These are phyloP conservation scores for Apiospora koreana DNA, from an alignment of 2,329 filamentous ascomycete species.

Conservation along the genomic window DNA sequence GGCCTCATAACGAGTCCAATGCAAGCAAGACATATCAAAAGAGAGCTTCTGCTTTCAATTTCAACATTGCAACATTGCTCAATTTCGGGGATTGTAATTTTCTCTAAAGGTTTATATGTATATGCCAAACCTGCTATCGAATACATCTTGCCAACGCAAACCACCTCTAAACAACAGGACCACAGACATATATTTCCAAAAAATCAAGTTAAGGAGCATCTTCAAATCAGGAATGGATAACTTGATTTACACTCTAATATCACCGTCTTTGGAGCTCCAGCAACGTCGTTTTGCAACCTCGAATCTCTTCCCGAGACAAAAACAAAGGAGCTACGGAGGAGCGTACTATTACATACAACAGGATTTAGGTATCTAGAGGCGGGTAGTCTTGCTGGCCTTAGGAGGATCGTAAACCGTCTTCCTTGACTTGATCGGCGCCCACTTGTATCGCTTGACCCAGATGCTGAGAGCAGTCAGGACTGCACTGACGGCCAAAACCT, in stretches of 20 bases:
- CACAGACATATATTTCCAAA: background rate
- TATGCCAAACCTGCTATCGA: background rate
- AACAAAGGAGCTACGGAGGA: conserved; percentile 31
- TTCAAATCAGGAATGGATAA: conserved; percentile 18
- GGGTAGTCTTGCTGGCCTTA: conserved; percentile 48
- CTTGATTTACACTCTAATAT: conserved; percentile 44
- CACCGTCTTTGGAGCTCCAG: conserved; percentile 30
- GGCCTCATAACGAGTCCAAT: background rate
- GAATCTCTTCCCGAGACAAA: conserved; percentile 26
- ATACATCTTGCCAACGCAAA: background rate
- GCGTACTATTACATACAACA: conserved; percentile 34
- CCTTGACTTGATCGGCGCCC: conserved; percentile 91
- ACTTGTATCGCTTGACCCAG: conserved; percentile 99
- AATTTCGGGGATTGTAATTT: background rate
- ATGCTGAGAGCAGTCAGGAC: conserved; percentile 84
- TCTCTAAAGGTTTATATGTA: background rate
- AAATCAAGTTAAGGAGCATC: background rate
- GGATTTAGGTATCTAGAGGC: conserved; percentile 39
- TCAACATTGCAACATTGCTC: background rate
- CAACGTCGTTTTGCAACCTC: conserved; percentile 24
- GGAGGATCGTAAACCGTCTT: conserved; percentile 90
- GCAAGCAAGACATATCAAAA: too few relatives aligned
- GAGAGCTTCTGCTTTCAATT: too few relatives aligned
- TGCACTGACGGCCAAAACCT: conserved; percentile 81
- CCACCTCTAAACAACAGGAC: background rate